Base-by-base conservation (phyloP, 495 filamentous ascomycete species). In the Tuber magnatum region DNA sequence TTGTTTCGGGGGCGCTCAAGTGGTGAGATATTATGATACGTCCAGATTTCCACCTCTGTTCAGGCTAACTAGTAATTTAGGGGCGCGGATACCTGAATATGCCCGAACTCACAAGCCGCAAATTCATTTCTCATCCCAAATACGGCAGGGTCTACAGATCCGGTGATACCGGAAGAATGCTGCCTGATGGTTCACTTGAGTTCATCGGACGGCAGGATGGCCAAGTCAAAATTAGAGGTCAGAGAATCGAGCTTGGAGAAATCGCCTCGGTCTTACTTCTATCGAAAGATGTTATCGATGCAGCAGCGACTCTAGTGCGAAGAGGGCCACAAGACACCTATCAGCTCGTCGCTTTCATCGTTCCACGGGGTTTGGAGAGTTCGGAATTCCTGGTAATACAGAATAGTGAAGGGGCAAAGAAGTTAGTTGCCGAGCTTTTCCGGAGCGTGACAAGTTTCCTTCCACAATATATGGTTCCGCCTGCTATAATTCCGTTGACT, bases 1-100 rank as follows among this genome's bases (percentile, higher is more conserved):
- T n/a, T 92, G 89, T 77, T 93, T 94, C 82, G 92, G 92, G n/a
- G 93, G 92, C 0, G 88, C 90, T 69, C 92, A 94, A 84, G 87
- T 94, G 44, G 90, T 85, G 75, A 76, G 83, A 35, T 65, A 18
- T 9, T 71, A 69, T 61, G 18, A 18, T 18, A 46, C 44, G 42
- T 71, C 39, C 1, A 56, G 41, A 46, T 44, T 65, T 32, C 3
- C 32, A 2, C 48, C 14, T 56, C 42, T 72, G 18, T 48, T 0
- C 1, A n/a, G 39, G 65, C 70, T 70, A 41, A 61, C 24, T 6
- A 14, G 16, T 18, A 18, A 35, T 41, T 41, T 14, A 83, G 79
- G 83, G 88, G 71, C 85, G 86, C n/a, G 92, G 91, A 8, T 94
- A 94, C 80, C 84, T 94, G 46, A 86, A 88, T 69, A 85, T 85